These are phyloP conservation scores for Rhizoctonia solani DNA, from an alignment of 1,284 basidiomycete genomes.

Conservation along the genomic window DNA sequence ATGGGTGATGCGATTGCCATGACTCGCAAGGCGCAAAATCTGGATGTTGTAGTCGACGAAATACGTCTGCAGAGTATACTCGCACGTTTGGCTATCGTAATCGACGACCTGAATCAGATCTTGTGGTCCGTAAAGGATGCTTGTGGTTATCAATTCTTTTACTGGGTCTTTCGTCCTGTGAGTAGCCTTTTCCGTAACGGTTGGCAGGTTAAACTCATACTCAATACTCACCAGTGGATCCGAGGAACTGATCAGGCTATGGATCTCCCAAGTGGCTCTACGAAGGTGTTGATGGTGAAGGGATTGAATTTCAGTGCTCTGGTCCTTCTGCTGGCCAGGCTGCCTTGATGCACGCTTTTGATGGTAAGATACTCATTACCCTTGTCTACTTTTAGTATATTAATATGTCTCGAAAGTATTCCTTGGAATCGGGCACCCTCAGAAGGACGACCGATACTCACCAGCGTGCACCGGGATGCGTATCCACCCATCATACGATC, in stretches of 20 bases:
- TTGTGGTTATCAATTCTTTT: slow-evolving; percentile 56
- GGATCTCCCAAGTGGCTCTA: slow-evolving; percentile 52
- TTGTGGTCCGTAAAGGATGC: slow-evolving; percentile 50
- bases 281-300: slow-evolving; percentile 46
- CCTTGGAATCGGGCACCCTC: slow-evolving; percentile 29
- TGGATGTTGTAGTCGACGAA: slow-evolving; percentile 51
- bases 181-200: neutral
- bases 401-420: slow-evolving; percentile 4
- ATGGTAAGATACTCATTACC: slow-evolving; percentile 41
- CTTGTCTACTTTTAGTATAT: neutral
- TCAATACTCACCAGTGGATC: slow-evolving; percentile 58
- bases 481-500: slow-evolving; percentile 28
- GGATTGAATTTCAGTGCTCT: slow-evolving; percentile 44
- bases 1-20: slow-evolving; percentile 52
- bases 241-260: slow-evolving; percentile 49
- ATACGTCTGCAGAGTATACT: slow-evolving; percentile 50
- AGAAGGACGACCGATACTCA: slow-evolving; percentile 33
- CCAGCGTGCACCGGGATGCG: slow-evolving; percentile 30
- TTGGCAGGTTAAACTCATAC: slow-evolving; percentile 41
- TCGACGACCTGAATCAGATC: slow-evolving; percentile 49
- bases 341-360: slow-evolving; percentile 58
- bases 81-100: slow-evolving; percentile 49
- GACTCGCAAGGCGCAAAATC: slow-evolving; percentile 48
- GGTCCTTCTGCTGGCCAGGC: slow-evolving; percentile 59
- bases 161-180: slow-evolving; percentile 41